phyloP scores from a whole-genome alignment of 345 rosid genomes.

The Salix dunnii region DNA sequence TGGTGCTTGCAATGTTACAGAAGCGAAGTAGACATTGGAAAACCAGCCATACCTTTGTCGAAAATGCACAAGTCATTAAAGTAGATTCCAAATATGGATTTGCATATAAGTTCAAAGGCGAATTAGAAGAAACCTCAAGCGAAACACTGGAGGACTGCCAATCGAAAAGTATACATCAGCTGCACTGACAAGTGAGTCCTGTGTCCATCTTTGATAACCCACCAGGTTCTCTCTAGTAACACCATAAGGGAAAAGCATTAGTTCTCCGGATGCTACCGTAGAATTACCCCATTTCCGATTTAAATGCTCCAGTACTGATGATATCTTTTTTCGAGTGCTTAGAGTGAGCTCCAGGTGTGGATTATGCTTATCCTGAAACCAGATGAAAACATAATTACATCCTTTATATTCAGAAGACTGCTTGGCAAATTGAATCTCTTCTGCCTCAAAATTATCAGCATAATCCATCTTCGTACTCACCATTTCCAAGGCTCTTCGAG shows the following conservation, averaged over 20 bases:
- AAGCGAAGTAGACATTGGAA: slow-evolving; percentile 37
- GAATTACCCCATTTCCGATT: slow-evolving; percentile 94
- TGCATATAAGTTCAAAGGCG: slow-evolving; percentile 9
- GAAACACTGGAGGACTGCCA: slow-evolving; percentile 79
- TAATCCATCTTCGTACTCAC: slow-evolving; percentile 42
- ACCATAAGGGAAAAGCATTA: slow-evolving; percentile 73
- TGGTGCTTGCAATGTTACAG: slow-evolving; percentile 38
- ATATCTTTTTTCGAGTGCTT: slow-evolving; percentile 85
- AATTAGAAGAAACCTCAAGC: slow-evolving; percentile 65
- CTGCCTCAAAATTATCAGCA: slow-evolving; percentile 16
- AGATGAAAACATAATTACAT: slow-evolving; percentile 28
- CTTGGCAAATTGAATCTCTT: slow-evolving; percentile 15
- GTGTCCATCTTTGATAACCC: slow-evolving; percentile 72
- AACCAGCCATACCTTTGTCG: slow-evolving; percentile 97
- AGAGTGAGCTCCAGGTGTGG: slow-evolving; percentile 98
- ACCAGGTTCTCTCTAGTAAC: slow-evolving; percentile 58
- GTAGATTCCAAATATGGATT: slow-evolving; percentile 2
- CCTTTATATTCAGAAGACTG: slow-evolving; percentile 3
- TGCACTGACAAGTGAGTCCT: slow-evolving; percentile 63
- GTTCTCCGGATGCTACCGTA: slow-evolving; percentile 73
- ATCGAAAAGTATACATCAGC: slow-evolving; percentile 64
- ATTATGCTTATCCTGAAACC: slow-evolving; percentile 80
- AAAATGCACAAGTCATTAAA: slow-evolving; percentile 17
- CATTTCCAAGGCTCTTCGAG: slow-evolving; percentile 82
- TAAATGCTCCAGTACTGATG: slow-evolving; percentile 92